Base-by-base conservation (phyloP, 1,284 basidiomycete genomes). In the Pseudozyma tsukubaensis region DNA sequence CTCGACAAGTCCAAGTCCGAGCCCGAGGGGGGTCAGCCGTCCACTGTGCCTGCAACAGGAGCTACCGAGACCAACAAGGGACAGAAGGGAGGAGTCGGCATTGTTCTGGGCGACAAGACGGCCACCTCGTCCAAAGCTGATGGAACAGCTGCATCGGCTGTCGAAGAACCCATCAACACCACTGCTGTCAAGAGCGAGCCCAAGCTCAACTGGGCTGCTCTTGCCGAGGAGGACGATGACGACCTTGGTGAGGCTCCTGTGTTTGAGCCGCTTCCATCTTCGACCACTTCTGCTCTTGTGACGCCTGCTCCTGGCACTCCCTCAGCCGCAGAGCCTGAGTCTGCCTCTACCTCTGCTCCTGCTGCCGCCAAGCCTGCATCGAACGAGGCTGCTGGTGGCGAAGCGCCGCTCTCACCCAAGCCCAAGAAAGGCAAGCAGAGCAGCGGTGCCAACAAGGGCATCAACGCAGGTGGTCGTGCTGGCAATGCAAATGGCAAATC, bases 121-220 rank as follows among this genome's bases (percentile, higher is more conserved):
- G 29, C 61, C 4, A 54, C 54, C 0, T 57, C 45, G 50, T 40
- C 52, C 49, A 58, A 57, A 48, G 58, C 65, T 12, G 71, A 68
- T 24, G 65, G 58, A 1, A 56, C 71, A 1, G 57, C 65, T 2
- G 59, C 66, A 5, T 55, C 57, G 14, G 62, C 58, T 7, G 66
- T 66, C 16, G 32, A 57, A 9, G 57, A 69, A 10, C 66, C 71
- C 32, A 57, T 69, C 58, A 68, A 68, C 55, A 65, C 66, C 4
- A 55, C 54, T 11, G 50, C 42, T 8, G 40, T 52, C 24, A 55
- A 50, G 34, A 36, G 21, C 29, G 71, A 63, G 37, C 58, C 71
- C 34, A 73, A 73, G 48, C 55, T 74, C 48, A 74, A 74, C 47
- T 74, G 72, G 62, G 76, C 76, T 2, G 70, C 65, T 12, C 51